A percentile compares a stretch with the other conserved stretches of the same genome.
Evolutionary conservation across 2,329 filamentous ascomycete species (phyloP).

Genomic region (Trichoderma hamatum): DNA sequence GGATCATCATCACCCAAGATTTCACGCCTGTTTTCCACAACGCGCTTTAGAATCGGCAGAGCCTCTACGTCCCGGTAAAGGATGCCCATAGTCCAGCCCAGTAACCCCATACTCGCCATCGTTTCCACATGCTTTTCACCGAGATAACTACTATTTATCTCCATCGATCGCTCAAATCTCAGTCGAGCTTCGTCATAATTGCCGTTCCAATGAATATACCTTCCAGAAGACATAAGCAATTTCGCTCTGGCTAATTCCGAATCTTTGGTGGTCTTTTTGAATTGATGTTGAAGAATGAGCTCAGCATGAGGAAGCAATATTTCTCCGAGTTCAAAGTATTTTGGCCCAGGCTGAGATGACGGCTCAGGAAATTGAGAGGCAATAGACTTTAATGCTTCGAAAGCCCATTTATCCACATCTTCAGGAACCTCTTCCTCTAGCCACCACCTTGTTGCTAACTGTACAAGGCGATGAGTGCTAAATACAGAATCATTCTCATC

Average conservation of each 20-base stretch:
- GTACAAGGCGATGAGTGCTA: slow-evolving; percentile 25
- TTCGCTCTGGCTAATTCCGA: slow-evolving; percentile 6
- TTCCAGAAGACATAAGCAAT: slow-evolving; percentile 15
- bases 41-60: neutral
- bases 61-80: neutral
- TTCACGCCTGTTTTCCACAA: slow-evolving; percentile 11
- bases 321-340: slow-evolving; percentile 13
- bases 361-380: slow-evolving; percentile 6
- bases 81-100: slow-evolving; percentile 7
- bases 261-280: slow-evolving; percentile 2
- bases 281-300: slow-evolving; percentile 22
- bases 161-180: slow-evolving; percentile 13
- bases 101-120: slow-evolving; percentile 8
- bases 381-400: slow-evolving; percentile 15
- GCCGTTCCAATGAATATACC: slow-evolving; percentile 18
- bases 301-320: slow-evolving; percentile 23
- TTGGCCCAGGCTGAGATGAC: neutral
- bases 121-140: slow-evolving; percentile 24
- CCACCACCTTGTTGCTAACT: slow-evolving; percentile 24
- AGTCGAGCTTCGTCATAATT: slow-evolving; percentile 16
- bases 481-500: slow-evolving; percentile 16
- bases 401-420: slow-evolving; percentile 20
- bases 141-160: neutral
- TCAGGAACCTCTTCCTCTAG: slow-evolving; percentile 12
- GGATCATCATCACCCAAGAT: slow-evolving; percentile 14